phyloP scores from a whole-genome alignment of 306 rosid genomes.

The Sindora glabra region DNA sequence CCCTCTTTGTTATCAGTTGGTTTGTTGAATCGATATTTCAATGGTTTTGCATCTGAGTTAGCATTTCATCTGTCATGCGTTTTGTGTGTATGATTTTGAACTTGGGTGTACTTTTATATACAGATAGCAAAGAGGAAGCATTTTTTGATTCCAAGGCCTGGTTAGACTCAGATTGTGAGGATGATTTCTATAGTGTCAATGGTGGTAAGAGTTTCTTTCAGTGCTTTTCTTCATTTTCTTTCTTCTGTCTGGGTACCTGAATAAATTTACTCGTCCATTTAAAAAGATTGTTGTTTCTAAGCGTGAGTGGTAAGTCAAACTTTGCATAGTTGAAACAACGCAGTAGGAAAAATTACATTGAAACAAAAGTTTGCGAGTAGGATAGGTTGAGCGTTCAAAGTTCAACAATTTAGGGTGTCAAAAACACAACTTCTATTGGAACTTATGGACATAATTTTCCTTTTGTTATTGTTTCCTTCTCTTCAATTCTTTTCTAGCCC shows the following conservation, averaged over 20 bases:
- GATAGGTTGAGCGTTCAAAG: not conserved
- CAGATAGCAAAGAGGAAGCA: slow-evolving; percentile 80
- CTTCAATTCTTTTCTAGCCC: not conserved
- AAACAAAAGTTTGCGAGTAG: not conserved
- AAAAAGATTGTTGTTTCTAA: not conserved
- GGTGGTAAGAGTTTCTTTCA: slow-evolving; percentile 65
- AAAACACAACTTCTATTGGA: no score
- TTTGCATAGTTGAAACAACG: not conserved
- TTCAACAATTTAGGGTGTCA: no score
- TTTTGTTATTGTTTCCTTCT: no score
- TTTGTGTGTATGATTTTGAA: not conserved
- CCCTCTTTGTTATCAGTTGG: not conserved
- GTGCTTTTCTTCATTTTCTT: slow-evolving; percentile 12
- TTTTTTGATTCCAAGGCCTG: slow-evolving; percentile 78
- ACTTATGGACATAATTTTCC: no score
- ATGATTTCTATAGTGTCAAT: slow-evolving; percentile 82
- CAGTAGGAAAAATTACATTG: not conserved
- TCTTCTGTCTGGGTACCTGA: slow-evolving; percentile 1
- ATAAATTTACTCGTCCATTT: not conserved
- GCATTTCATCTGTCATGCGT: not conserved
- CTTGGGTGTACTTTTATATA: not conserved
- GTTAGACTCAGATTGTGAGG: slow-evolving; percentile 91
- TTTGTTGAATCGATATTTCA: not conserved
- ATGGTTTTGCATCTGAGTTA: not conserved
- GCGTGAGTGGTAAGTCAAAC: not conserved